These are phyloP conservation scores for Sphaerulina populicola DNA, from an alignment of 2,329 filamentous ascomycete genomes.

Conservation along the genomic window DNA sequence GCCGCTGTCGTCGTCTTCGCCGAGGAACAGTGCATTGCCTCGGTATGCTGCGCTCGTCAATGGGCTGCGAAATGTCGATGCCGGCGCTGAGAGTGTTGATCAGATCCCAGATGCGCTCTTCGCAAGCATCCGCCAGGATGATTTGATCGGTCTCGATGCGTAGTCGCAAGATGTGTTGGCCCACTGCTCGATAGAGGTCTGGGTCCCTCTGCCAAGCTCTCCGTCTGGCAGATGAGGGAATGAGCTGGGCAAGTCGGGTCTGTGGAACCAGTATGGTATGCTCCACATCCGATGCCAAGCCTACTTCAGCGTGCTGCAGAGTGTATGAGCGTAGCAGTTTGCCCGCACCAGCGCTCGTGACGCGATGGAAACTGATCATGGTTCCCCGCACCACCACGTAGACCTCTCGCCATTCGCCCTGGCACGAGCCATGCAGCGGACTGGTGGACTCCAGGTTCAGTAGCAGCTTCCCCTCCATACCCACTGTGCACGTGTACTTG, in stretches of 20 bases:
- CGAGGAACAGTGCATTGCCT: conserved; percentile 43
- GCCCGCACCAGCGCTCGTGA: conserved; percentile 50
- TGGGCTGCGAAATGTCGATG: conserved; percentile 60
- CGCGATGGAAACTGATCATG: conserved; percentile 55
- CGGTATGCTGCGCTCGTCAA: conserved; percentile 56
- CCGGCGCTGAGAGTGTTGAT: conserved; percentile 62
- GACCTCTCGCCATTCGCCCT: conserved; percentile 36
- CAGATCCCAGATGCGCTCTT: conserved; percentile 61
- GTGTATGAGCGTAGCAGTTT: conserved; percentile 60
- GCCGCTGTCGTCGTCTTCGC: conserved; percentile 32
- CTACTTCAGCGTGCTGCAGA: conserved; percentile 65
- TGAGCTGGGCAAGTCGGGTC: conserved; percentile 39
- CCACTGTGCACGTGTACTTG: conserved; percentile 31
- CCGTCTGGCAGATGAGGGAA: conserved; percentile 35
- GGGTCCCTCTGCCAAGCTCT: conserved; percentile 41
- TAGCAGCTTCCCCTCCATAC: conserved; percentile 27
- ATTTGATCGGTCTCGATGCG: conserved; percentile 67
- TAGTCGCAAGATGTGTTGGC: conserved; percentile 59
- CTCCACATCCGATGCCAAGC: conserved; percentile 63
- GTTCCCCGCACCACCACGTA: conserved; percentile 61
- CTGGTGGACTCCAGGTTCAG: conserved; percentile 31
- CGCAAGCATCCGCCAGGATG: conserved; percentile 56
- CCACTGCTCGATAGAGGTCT: conserved; percentile 39
- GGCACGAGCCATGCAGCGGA: conserved; percentile 25
- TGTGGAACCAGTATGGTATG: conserved; percentile 46